Percentiles rank a stretch among this genome's conserved stretches.
phyloP scores from a whole-genome alignment of 495 filamentous ascomycete genomes.

The Tuber calosporum region DNA sequence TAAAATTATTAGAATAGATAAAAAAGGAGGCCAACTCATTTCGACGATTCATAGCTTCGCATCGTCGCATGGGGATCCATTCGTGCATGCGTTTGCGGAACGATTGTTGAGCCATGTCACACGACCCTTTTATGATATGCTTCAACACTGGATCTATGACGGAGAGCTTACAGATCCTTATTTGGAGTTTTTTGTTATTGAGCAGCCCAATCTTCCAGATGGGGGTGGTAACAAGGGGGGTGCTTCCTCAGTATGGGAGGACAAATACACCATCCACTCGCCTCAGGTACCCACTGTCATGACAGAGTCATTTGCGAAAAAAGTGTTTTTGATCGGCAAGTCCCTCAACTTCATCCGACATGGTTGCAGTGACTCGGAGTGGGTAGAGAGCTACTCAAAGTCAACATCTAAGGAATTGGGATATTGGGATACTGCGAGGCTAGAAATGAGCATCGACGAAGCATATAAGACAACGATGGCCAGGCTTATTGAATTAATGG shows the following conservation, averaged over 20 bases:
- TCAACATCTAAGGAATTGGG: conserved; percentile 81
- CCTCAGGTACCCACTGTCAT: conserved; percentile 88
- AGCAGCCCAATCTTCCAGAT: conserved; percentile 52
- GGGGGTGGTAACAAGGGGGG: conserved; percentile 57
- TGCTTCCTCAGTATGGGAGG: conserved; percentile 91
- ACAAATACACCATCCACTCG: conserved; percentile 84
- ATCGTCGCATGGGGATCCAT: conserved; percentile 87
- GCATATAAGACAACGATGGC: conserved; percentile 98
- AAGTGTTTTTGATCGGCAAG: conserved; percentile 95
- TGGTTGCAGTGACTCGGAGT: conserved; percentile 83
- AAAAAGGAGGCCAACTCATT: conserved; percentile 89
- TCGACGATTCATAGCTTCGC: conserved; percentile 90
- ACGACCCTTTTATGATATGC: conserved; percentile 93
- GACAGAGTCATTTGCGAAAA: conserved; percentile 82
- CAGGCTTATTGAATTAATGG: conserved; percentile 88
- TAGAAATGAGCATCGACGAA: conserved; percentile 89
- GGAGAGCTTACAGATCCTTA: conserved; percentile 95
- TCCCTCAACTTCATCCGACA: conserved; percentile 97
- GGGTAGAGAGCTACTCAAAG: conserved; percentile 96
- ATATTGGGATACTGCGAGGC: conserved; percentile 87
- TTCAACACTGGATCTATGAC: conserved; percentile 96
- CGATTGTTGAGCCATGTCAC: conserved; percentile 84
- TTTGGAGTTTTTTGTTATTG: conserved; percentile 88
- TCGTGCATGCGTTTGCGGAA: conserved; percentile 89
- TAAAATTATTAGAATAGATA: conserved; percentile 47